These are phyloP conservation scores for Biancaea sappan DNA, from an alignment of 306 rosid species.

Conservation along the genomic window DNA sequence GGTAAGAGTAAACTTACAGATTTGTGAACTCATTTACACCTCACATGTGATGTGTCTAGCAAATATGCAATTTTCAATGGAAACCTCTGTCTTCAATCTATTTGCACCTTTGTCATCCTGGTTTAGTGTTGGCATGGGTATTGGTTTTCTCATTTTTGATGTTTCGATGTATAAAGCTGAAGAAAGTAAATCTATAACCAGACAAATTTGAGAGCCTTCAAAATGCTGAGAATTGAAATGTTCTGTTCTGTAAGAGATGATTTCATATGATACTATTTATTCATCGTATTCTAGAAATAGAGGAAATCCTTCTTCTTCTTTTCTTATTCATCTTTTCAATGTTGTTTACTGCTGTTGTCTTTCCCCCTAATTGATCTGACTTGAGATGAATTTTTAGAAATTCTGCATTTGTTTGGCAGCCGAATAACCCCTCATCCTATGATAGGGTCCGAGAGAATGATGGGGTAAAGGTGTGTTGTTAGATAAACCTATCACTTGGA, in stretches of 20 bases:
- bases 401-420: background rate
- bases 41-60: background rate
- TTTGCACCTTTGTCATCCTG: background rate
- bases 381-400: background rate
- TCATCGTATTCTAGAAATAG: background rate
- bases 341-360: background rate
- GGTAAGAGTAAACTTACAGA: constrained; percentile 31
- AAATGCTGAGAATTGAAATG: background rate
- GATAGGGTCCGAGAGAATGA: too few species aligned
- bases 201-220: background rate
- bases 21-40: constrained; percentile 31
- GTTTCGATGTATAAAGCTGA: constrained; percentile 12
- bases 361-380: background rate
- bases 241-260: background rate
- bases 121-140: constrained; percentile 14
- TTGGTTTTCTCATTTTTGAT: constrained; percentile 7
- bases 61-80: background rate
- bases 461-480: too few species aligned
- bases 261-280: background rate
- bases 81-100: constrained; percentile 1
- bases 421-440: background rate
- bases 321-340: background rate
- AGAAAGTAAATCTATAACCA: background rate
- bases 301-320: background rate
- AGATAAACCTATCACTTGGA: too few species aligned